Evolutionary conservation across 306 rosid genomes (phyloP), one percentile per base, ranked within the genome.

Genomic region (Acacia confusa): DNA sequence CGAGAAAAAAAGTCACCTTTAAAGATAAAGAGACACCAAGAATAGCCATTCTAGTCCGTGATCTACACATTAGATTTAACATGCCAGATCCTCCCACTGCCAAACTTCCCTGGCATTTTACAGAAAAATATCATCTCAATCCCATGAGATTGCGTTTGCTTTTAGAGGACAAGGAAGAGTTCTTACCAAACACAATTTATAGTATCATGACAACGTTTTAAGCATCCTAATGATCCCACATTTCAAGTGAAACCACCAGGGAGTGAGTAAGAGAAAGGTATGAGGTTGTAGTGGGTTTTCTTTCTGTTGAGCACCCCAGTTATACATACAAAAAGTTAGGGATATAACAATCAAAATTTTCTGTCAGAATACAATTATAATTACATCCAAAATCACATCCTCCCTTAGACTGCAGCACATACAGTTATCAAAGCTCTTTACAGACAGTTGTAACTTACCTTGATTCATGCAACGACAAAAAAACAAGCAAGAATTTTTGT

Each of bases 31-130:
- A 69, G 83, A 90, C 88, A 72, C 94, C 92, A 65, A 95, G 94
- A 86, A 95, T 85, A 66, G 91, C 98, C 75, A 95, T 86, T 89
- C 98, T 89, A 85, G 97, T 85, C 52, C 89, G 78, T 78, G 92
- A 84, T 81, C 82, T 90, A 84, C 91, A 87, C 86, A 85, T 45
- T 65, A 55, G 69, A 85, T 78, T 88, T 71, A 81, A 61, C 70
- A 75, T 82, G 63, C 74, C 81, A 67, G 82, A 82, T 81, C 84
- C 92, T 78, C 85, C 85, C 28, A 60, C 76, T n/a, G 81, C 89
- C 72, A 82, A 80, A 87, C 85, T 82, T 69, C 86, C 91, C 95
- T 95, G 89, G 63, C 55, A 81, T 67, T 80, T 79, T 85, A 86
- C 34, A 82, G 47, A 88, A 52, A n/a, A 78, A 70, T 76, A 80